Percentiles rank a stretch among this genome's conserved stretches.
Conservation (phyloP, 805 yeast species). For the Spathaspora passalidarum region DNA sequence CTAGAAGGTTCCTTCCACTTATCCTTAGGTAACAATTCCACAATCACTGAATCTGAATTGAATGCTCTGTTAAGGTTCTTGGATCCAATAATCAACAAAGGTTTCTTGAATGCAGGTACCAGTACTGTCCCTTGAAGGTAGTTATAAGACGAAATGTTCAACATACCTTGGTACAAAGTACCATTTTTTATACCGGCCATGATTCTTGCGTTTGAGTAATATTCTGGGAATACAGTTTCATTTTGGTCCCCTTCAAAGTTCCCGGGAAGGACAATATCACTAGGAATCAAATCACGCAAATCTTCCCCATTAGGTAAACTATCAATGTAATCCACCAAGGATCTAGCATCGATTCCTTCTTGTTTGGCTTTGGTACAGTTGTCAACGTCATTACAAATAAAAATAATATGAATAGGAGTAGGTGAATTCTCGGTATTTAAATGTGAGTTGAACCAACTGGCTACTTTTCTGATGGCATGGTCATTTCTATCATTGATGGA, state of each 20-base stretch:
- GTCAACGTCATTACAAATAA: constrained; percentile 75
- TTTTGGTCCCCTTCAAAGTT: constrained; percentile 32
- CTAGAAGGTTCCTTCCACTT: constrained; percentile 88
- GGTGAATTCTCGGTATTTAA: constrained; percentile 32
- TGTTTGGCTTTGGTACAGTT: constrained; percentile 56
- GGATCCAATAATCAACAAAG: constrained; percentile 77
- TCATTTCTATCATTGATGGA: constrained; percentile 87
- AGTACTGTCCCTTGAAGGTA: constrained; percentile 82
- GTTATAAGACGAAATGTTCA: constrained; percentile 81
- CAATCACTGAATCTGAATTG: constrained; percentile 87
- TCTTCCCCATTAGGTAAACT: constrained; percentile 69
- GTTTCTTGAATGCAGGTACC: constrained; percentile 71
- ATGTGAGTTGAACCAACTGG: constrained; percentile 71
- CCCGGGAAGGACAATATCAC: constrained; percentile 13
- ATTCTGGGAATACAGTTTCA: constrained; percentile 69
- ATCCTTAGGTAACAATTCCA: constrained; percentile 79
- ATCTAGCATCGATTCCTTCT: constrained; percentile 53
- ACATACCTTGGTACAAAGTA: constrained; percentile 78
- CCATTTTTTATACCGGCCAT: constrained; percentile 91
- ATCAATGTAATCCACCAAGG: constrained; percentile 68
- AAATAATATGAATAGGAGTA: constrained; percentile 45
- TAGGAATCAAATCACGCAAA: constrained; percentile 74
- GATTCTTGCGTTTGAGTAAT: constrained; percentile 74
- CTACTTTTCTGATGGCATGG: constrained; percentile 76
- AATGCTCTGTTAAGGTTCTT: constrained; percentile 86